Evolutionary conservation across 805 yeast species (phyloP).

Genomic region (Jamesozyma jinghongensis): DNA sequence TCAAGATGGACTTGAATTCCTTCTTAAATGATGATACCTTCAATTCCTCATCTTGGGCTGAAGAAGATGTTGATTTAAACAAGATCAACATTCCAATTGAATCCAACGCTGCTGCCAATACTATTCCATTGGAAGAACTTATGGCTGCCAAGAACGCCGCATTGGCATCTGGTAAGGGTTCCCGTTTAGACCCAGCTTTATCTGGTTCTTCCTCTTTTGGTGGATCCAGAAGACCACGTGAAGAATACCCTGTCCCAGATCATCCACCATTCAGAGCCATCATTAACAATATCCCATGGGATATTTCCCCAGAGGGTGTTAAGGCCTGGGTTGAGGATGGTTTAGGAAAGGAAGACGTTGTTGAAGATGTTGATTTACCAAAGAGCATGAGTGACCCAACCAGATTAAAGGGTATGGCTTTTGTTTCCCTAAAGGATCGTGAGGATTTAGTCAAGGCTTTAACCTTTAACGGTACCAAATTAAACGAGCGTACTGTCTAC

Average conservation of each 20-base stretch:
- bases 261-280: conserved; percentile 89
- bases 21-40: conserved; percentile 70
- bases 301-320: conserved; percentile 56
- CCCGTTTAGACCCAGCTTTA: conserved; percentile 33
- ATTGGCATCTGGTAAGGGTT: conserved; percentile 22
- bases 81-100: conserved; percentile 47
- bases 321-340: conserved; percentile 51
- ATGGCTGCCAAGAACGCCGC: conserved; percentile 14
- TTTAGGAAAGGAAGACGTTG: conserved; percentile 42
- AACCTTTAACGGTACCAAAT: conserved; percentile 56
- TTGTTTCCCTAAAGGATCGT: conserved; percentile 69
- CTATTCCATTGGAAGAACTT: conserved; percentile 20
- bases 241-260: conserved; percentile 80
- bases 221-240: conserved; percentile 37
- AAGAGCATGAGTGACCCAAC: conserved; percentile 52
- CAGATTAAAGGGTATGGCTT: conserved; percentile 79
- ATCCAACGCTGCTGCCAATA: conserved; percentile 21
- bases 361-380: conserved; percentile 64
- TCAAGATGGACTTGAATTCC: conserved; percentile 79
- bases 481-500: conserved; percentile 62
- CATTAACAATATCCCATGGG: conserved; percentile 79
- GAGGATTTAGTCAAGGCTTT: conserved; percentile 71
- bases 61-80: conserved; percentile 66
- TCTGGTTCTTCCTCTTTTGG: conserved; percentile 16
- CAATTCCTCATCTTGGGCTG: conserved; percentile 70